Conservation (phyloP, 805 yeast species). For the Metschnikowia peoriensis region DNA sequence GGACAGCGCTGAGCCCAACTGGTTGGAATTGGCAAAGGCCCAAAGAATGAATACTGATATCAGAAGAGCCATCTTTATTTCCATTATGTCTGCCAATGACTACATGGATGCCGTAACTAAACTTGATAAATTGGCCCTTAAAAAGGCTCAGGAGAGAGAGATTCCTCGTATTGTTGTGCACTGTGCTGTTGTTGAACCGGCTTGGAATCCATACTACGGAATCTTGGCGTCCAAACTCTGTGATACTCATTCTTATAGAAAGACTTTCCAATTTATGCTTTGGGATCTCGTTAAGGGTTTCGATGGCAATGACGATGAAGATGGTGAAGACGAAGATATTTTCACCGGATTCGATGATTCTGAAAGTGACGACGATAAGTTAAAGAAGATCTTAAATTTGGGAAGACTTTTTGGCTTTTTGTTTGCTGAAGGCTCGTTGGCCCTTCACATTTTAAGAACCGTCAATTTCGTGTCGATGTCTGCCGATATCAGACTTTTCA, state of each 20-base stretch:
- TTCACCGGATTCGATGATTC: slow-evolving; percentile 35
- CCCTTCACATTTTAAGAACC: slow-evolving; percentile 69
- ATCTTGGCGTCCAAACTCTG: slow-evolving; percentile 75
- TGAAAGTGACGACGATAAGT: slow-evolving; percentile 51
- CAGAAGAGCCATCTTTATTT: slow-evolving; percentile 88
- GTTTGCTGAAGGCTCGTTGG: slow-evolving; percentile 69
- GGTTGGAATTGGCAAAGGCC: slow-evolving; percentile 80
- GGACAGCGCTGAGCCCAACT: slow-evolving; percentile 75
- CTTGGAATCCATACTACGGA: slow-evolving; percentile 88
- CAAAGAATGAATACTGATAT: slow-evolving; percentile 96
- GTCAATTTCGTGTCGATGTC: slow-evolving; percentile 71
- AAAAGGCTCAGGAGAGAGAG: slow-evolving; percentile 78
- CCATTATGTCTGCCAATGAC: slow-evolving; percentile 94
- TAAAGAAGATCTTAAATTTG: slow-evolving; percentile 62
- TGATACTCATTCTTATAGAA: slow-evolving; percentile 68
- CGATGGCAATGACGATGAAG: slow-evolving; percentile 47
- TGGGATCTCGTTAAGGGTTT: slow-evolving; percentile 83
- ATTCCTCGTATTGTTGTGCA: slow-evolving; percentile 83
- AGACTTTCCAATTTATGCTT: slow-evolving; percentile 81
- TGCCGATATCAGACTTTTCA: slow-evolving; percentile 60
- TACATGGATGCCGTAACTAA: slow-evolving; percentile 83
- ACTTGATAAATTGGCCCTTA: slow-evolving; percentile 74
- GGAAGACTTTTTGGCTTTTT: slow-evolving; percentile 81
- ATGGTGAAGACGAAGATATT: slow-evolving; percentile 43
- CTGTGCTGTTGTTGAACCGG: slow-evolving; percentile 79